Evolutionary conservation across 2,329 filamentous ascomycete species (phyloP).

Genomic region (Botryotinia globosa): DNA sequence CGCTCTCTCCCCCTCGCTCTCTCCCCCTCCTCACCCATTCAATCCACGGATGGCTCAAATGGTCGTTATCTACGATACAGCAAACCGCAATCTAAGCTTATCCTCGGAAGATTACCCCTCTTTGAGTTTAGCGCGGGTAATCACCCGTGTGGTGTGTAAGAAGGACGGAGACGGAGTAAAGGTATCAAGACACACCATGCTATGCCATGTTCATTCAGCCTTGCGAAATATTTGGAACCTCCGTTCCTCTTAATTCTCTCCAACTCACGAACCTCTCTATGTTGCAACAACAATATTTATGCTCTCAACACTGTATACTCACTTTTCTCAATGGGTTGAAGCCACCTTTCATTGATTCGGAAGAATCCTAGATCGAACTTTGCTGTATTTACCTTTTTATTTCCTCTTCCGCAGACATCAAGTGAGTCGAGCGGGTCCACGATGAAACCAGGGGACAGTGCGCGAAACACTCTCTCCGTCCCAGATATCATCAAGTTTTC

Average conservation of each 20-base stretch:
- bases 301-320: background rate
- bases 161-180: background rate
- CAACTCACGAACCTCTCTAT: background rate
- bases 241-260: background rate
- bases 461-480: constrained; percentile 16
- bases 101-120: background rate
- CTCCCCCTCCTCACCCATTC: background rate
- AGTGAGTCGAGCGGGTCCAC: constrained; percentile 7
- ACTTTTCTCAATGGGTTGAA: background rate
- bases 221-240: background rate
- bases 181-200: background rate
- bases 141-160: background rate
- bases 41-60: background rate
- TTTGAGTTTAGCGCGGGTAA: background rate
- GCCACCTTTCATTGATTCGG: background rate
- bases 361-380: background rate
- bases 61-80: background rate
- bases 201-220: constrained; percentile 4
- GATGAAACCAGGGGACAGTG: constrained; percentile 20
- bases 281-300: background rate
- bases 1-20: too few species aligned
- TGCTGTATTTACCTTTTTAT: background rate
- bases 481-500: constrained; percentile 16
- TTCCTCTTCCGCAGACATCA: background rate
- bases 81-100: background rate